phyloP scores from a whole-genome alignment of 139 green algal species.

The Coelastrella sp. region DNA sequence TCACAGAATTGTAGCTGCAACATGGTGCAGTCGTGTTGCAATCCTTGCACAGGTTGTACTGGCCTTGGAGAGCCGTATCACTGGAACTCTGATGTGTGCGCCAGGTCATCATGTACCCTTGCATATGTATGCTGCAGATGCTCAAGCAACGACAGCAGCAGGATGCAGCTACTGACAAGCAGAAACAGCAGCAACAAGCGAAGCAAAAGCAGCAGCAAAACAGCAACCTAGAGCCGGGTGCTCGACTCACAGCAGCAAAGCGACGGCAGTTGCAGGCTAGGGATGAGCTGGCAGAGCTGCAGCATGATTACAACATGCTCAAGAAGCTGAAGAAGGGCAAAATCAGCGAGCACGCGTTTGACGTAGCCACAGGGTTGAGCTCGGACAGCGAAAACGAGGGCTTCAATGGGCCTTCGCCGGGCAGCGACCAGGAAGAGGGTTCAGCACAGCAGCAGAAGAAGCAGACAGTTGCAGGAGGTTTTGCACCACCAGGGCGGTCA shows the following conservation, averaged over 20 bases:
- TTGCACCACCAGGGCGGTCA: not conserved
- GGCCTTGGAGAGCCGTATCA: no score
- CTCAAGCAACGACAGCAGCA: conserved; percentile 33
- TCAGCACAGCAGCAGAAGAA: conserved; percentile 17
- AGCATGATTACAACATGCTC: conserved; percentile 83
- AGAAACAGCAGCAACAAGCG: conserved; percentile 38
- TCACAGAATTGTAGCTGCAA: no score
- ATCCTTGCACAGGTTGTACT: no score
- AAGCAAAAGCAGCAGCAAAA: conserved; percentile 35
- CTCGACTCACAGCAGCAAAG: conserved; percentile 80
- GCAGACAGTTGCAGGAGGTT: not conserved
- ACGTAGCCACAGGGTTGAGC: conserved; percentile 62
- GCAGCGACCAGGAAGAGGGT: not conserved
- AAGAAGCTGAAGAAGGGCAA: conserved; percentile 82
- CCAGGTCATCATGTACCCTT: no score
- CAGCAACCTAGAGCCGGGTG: not conserved
- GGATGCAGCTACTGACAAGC: conserved; percentile 14
- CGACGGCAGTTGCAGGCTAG: conserved; percentile 74
- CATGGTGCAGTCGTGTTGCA: no score
- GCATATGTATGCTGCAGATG: not conserved
- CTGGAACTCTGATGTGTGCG: no score
- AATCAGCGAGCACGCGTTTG: conserved; percentile 66
- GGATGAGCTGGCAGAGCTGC: conserved; percentile 81
- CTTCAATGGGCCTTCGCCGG: no score
- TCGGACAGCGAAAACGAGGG: conserved; percentile 44